Percentiles rank a stretch among this genome's conserved stretches.
phyloP scores from a whole-genome alignment of 257 asterid species.

The Rauvolfia tetraphylla region DNA sequence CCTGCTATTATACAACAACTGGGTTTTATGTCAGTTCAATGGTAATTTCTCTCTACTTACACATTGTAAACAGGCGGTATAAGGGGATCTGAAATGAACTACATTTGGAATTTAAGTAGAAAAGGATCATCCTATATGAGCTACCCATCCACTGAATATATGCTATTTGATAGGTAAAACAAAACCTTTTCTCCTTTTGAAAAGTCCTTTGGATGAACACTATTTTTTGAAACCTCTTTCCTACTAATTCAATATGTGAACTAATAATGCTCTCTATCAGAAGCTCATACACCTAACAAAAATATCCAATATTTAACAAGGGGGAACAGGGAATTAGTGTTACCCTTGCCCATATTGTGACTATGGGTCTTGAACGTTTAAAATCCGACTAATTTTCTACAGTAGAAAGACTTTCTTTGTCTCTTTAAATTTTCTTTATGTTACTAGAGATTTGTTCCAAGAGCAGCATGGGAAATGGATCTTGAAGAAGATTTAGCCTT shows the following conservation, averaged over 20 bases:
- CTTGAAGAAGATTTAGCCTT: neutral
- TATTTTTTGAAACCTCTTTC: neutral
- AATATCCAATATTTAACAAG: neutral
- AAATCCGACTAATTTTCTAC: neutral
- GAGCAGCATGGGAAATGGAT: neutral
- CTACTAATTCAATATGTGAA: neutral
- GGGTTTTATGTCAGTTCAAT: conserved; percentile 91
- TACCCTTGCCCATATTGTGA: neutral
- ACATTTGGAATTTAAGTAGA: neutral
- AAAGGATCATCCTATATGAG: neutral
- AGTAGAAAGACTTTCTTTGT: neutral
- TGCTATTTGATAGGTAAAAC: neutral
- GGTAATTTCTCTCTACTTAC: conserved; percentile 45
- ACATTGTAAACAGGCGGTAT: neutral
- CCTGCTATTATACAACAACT: conserved; percentile 72
- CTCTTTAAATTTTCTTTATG: neutral
- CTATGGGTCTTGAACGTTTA: neutral
- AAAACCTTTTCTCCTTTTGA: neutral
- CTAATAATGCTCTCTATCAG: neutral
- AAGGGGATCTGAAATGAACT: neutral
- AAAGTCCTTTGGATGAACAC: neutral
- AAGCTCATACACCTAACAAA: neutral
- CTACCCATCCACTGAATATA: neutral
- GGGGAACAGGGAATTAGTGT: neutral
- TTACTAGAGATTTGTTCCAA: neutral